Evolutionary conservation across 2,329 filamentous ascomycete species (phyloP).

Genomic region (Graphiopsis chlorocephala): DNA sequence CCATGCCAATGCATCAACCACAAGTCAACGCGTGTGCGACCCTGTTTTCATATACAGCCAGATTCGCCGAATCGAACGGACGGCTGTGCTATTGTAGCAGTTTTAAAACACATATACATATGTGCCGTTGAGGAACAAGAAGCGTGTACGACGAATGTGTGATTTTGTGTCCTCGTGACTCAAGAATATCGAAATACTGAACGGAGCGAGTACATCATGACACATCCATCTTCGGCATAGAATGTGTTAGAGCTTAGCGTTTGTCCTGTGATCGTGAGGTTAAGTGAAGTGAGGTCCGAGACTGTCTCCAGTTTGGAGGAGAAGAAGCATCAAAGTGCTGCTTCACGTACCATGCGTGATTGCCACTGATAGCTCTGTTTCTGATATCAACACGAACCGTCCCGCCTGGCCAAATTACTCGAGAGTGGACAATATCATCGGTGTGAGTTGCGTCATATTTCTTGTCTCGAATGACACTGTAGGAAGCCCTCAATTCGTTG

Average conservation of each 20-base stretch:
- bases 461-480: background rate
- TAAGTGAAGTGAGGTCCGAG: background rate
- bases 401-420: background rate
- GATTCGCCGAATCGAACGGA: too few species aligned
- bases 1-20: too few species aligned
- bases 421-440: background rate
- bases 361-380: background rate
- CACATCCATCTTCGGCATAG: background rate
- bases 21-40: too few species aligned
- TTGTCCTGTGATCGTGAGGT: too few species aligned
- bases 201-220: too few species aligned
- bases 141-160: too few species aligned
- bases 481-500: background rate
- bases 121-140: too few species aligned
- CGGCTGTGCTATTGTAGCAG: too few species aligned
- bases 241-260: background rate
- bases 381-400: background rate
- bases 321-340: background rate
- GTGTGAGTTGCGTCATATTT: background rate
- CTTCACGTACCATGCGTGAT: background rate
- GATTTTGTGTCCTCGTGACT: too few species aligned
- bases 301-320: background rate
- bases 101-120: too few species aligned
- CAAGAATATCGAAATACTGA: too few species aligned
- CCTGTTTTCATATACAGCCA: too few species aligned